Conservation (phyloP, 1,284 basidiomycete genomes). For the Porodaedalea pini region DNA sequence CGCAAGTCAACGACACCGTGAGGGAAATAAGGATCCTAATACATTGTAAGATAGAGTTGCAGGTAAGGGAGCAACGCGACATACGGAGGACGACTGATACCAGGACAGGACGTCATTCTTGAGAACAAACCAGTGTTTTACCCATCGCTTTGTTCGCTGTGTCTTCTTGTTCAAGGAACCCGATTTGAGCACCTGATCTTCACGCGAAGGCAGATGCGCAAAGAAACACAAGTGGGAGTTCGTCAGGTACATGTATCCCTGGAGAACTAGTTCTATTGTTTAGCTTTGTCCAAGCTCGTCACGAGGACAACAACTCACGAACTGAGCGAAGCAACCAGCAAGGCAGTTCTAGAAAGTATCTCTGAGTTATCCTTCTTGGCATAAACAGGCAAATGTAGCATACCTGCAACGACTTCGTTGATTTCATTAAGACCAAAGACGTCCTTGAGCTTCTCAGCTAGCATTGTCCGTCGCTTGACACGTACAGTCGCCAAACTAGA, state of each 20-base stretch:
- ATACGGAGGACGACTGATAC: constrained; percentile 89
- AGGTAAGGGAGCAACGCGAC: constrained; percentile 25
- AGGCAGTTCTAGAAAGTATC: constrained; percentile 63
- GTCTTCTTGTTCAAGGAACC: constrained; percentile 83
- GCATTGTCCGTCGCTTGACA: constrained; percentile 60
- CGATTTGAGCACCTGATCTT: constrained; percentile 87
- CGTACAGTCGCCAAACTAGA: constrained; percentile 71
- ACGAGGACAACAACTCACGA: constrained; percentile 52
- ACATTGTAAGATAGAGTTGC: constrained; percentile 12
- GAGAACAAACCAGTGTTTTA: constrained; percentile 90
- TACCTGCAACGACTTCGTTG: constrained; percentile 80
- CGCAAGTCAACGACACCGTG: constrained; percentile 92
- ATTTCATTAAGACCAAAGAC: constrained; percentile 80
- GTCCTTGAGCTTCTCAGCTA: constrained; percentile 82
- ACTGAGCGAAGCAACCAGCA: constrained; percentile 86
- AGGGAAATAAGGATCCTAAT: constrained; percentile 92
- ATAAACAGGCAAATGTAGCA: constrained; percentile 18
- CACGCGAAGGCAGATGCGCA: constrained; percentile 86
- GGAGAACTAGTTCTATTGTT: constrained; percentile 61
- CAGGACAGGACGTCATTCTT: constrained; percentile 93
- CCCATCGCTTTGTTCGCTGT: constrained; percentile 82
- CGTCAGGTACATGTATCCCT: constrained; percentile 96
- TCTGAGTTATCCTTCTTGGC: background rate
- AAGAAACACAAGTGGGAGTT: constrained; percentile 94
- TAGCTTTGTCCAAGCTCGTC: constrained; percentile 1